Conservation (phyloP, 352 stramenopile species). For the Globisporangium parvum region DNA sequence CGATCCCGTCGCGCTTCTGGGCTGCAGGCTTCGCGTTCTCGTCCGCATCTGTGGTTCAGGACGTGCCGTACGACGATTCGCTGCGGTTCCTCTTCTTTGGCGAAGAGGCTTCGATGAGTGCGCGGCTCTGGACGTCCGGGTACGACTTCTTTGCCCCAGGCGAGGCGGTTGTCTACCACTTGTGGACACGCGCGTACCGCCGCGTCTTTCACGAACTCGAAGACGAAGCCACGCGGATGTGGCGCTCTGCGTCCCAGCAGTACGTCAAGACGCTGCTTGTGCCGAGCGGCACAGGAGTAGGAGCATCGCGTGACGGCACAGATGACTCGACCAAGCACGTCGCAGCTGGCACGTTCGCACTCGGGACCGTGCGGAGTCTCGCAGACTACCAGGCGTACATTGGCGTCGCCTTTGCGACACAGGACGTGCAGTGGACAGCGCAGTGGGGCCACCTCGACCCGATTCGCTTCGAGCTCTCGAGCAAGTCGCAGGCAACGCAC, state of each 20-base stretch:
- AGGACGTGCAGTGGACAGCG: constrained; percentile 39
- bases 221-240: constrained; percentile 20
- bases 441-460: constrained; percentile 58
- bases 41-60: constrained; percentile 30
- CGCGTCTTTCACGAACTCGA: constrained; percentile 73
- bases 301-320: background rate
- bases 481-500: constrained; percentile 1
- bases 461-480: constrained; percentile 51
- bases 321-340: background rate
- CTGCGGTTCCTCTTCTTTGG: constrained; percentile 92
- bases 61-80: constrained; percentile 84
- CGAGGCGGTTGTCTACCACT: constrained; percentile 78
- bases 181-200: constrained; percentile 83
- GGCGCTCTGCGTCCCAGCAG: constrained; percentile 18
- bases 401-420: constrained; percentile 38
- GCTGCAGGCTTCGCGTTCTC: constrained; percentile 74
- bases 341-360: constrained; percentile 3
- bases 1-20: constrained; percentile 58
- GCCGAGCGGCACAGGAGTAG: constrained; percentile 3
- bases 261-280: constrained; percentile 25
- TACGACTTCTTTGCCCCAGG: constrained; percentile 90
- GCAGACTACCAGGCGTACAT: constrained; percentile 43
- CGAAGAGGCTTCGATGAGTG: constrained; percentile 90
- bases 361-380: constrained; percentile 34
- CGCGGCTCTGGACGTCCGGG: constrained; percentile 84